Evolutionary conservation across 768 basidiomycete species (phyloP), one percentile per base, ranked within the genome.

Genomic region (Suillus subalutaceus): DNA sequence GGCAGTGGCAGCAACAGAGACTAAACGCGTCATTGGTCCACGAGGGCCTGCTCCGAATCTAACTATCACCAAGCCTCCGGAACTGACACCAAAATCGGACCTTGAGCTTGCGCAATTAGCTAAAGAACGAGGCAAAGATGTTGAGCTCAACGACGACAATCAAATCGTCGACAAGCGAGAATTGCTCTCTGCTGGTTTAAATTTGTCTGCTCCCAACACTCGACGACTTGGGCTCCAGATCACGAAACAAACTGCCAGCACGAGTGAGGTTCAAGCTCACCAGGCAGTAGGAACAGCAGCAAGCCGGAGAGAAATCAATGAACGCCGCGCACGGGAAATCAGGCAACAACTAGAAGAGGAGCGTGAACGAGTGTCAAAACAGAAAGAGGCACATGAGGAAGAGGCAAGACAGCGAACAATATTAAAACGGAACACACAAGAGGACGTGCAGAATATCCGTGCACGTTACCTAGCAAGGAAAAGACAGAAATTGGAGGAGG

Each of bases 141-240:
- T 99, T 41, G 97, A 98, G 77, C 80, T 98, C 41, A 99, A 99
- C 76, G 97, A 99, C 76, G 96, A 98, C 71, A 96, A 96, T 71
- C 93, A 96, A 75, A 96, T 99, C 56, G 91, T 99, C 58, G 97
- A 99, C 80, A 96, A 96, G 74, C 90, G 96, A 64, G 93, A 96
- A 62, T 81, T 99, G 9, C 82, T 99, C 55, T 87, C 90, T 26
- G 96, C 97, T 6, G 97, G 97, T 2, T 80, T 99, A 64, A 99
- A 99, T 75, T 84, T 99, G 55, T 88, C 93, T 41, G 86, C 92
- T 66, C 88, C 91, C 44, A 92, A 94, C 73, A 94, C 92, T 6
- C 84, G 94, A 65, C 83, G 83, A 62, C 80, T 92, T n/a, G 88
- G 88, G 18, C 73, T 83, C 58, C 81, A 82, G 52, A 72, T 73